Base-by-base conservation (phyloP, 73 alveolate genomes). In the Paramecium primaurelia region DNA sequence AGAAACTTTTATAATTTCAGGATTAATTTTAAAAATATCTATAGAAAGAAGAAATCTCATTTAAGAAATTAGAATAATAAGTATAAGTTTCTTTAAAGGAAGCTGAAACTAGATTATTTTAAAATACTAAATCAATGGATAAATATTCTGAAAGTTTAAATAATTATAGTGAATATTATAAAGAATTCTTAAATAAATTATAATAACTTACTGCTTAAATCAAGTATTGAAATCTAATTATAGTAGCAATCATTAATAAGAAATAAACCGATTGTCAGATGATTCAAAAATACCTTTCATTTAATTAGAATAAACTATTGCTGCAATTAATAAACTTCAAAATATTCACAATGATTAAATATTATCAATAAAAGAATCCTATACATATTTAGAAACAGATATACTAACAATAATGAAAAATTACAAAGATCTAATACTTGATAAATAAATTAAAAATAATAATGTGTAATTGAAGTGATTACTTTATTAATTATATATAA, bases 381-480 rank as follows among this genome's bases (percentile, higher is more conserved):
- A 30, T 7, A 36, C 37, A 1, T 34, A 30, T 8, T 22, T 80
- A 20, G 91, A 80, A 49, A 32, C 36, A 38, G 91, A 80, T 45
- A 12, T 80, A 12, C 91, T 80, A 2, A 12, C 12, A 8, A 47
- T 80, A 11, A 25, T 80, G 71, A 80, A 80, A 36, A 80, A 80
- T 49, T 80, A 80, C 30, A 80, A 80, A 47, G 91, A 80, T 80
- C 14, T 80, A 18, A 34, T 80, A 38, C 49, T 80, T 22, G 73
- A 80, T 73, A 32, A 38, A 18, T 38, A 28, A 12, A 64, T 28
- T 20, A 64, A 34, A 28, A 32, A 9, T 64, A 64, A 25, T 6
- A 30, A 8, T 60, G 83, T 47, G 20, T 47, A 51, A 3, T n/a
- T 51, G 8, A 51, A 16, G 3, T 51, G 68, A 51, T 16, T 14